Base-by-base conservation (phyloP, 2,329 filamentous ascomycete species). In the Lachnellula arida region DNA sequence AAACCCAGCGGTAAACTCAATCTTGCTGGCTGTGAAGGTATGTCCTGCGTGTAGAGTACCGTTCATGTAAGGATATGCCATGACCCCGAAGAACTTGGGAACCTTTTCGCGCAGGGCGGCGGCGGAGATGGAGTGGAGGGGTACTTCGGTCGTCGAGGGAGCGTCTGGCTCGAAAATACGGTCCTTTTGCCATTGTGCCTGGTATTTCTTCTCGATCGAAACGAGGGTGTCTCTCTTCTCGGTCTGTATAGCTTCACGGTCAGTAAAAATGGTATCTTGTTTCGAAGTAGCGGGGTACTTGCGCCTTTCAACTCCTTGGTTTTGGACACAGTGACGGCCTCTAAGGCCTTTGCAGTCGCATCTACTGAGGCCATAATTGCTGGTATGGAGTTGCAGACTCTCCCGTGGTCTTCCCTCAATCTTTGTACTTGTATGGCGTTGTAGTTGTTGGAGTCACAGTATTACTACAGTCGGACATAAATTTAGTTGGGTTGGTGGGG, bases 41-140 rank as follows among this genome's bases (percentile, higher is more conserved):
- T 99, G 94, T 22, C 94, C 94, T 34, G 89, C 91, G 70, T 97
- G 93, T 25, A 95, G 80, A 58, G 85, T 88, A 61, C 91, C 91
- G 74, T 95, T 96, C 87, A 91, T 91, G 73, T 91, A 92, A 22
- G 85, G 84, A 66, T 86, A 89, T 65, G 82, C 85, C 76, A 89
- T 88, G 54, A 83, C 87, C 57, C 88, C 91, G 70, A 93, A 95
- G 80, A 92, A 96, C 76, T 97, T 97, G 64, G 93, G 93, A 67
- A 88, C 77, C 72, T 91, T 86, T 68, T 86, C 80, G 69, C 88
- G 89, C 62, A 96, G 79, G 67, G 94, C 86, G 61, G 82, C 83
- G 56, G 89, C 79, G 50, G 86, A 79, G 65, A 92, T 85, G 59
- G 87, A 85, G 68, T 87, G 81, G 64, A 88, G 84, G 58, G 91